phyloP scores from a whole-genome alignment of 495 filamentous ascomycete genomes.

The Neurospora sp. region DNA sequence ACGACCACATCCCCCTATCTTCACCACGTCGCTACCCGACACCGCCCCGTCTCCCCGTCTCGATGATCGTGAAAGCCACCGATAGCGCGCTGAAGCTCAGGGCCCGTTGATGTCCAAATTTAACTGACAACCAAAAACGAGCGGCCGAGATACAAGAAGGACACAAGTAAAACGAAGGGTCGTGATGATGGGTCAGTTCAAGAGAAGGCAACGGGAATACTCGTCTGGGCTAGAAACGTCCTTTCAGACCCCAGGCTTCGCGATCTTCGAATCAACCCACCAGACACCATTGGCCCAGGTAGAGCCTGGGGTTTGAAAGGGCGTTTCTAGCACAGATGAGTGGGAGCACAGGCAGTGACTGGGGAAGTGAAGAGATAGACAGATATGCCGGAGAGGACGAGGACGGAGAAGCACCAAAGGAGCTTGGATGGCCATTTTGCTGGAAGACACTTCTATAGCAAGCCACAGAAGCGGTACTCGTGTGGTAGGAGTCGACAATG shows the following conservation, averaged over 20 bases:
- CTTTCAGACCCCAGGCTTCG: neutral
- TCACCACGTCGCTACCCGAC: neutral
- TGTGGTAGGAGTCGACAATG: neutral
- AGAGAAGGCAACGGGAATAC: neutral
- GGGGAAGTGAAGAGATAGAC: neutral
- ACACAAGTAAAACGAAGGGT: too few species aligned
- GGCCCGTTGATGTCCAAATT: neutral
- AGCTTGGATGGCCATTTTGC: neutral
- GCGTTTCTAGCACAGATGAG: neutral
- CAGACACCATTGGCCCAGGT: neutral
- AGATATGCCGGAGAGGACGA: neutral
- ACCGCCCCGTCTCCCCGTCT: neutral
- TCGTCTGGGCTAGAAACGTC: neutral
- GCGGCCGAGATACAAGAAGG: too few species aligned
- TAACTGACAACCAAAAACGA: too few species aligned
- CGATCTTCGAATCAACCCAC: neutral
- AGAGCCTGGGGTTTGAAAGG: neutral
- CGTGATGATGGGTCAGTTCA: neutral
- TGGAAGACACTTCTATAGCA: neutral
- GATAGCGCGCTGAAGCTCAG: neutral
- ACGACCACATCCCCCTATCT: neutral
- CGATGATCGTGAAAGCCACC: neutral
- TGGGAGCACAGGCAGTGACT: neutral
- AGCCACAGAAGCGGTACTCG: neutral
- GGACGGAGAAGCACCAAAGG: neutral